Conservation (phyloP, 139 green algal species). For the Mychonastes homosphaera region DNA sequence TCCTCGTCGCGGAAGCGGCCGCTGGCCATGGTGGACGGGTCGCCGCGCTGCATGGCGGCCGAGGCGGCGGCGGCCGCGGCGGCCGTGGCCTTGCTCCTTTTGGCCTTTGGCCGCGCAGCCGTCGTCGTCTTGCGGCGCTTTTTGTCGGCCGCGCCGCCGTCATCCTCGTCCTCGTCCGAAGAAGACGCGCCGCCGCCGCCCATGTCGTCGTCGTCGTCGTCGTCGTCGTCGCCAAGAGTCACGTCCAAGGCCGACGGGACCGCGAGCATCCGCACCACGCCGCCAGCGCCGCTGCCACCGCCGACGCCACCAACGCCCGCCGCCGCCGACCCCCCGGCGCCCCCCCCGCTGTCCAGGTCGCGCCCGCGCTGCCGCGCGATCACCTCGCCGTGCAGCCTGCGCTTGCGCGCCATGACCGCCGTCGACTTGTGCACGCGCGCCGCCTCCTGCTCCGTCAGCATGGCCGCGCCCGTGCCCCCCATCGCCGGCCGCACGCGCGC, state of each 20-base stretch:
- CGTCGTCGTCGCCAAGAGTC: constrained; percentile 5
- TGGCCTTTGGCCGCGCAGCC: constrained; percentile 4
- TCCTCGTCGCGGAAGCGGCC: constrained; percentile 41
- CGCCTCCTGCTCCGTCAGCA: constrained; percentile 14
- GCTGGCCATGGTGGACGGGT: constrained; percentile 11
- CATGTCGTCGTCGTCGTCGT: neutral
- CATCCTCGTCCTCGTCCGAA: constrained; percentile 9
- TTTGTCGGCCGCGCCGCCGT: neutral
- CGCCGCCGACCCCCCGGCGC: constrained; percentile 17
- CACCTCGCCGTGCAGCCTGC: constrained; percentile 33
- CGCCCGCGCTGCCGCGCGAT: constrained; percentile 39
- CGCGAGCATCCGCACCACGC: neutral
- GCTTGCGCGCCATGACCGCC: constrained; percentile 66
- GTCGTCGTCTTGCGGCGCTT: neutral
- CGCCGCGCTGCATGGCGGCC: constrained; percentile 1
- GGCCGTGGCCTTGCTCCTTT: neutral
- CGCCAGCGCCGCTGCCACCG: neutral
- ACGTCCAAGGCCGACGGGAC: neutral
- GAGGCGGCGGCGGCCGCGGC: neutral
- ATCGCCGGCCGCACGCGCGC: constrained; percentile 28
- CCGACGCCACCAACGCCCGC: neutral
- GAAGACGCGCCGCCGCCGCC: constrained; percentile 1
- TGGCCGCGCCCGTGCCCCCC: constrained; percentile 12
- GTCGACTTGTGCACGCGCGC: constrained; percentile 25
- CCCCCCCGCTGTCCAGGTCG: too few species aligned